These are phyloP conservation scores for Scheffersomyces ergatensis DNA, from an alignment of 805 yeast species.

Conservation along the genomic window DNA sequence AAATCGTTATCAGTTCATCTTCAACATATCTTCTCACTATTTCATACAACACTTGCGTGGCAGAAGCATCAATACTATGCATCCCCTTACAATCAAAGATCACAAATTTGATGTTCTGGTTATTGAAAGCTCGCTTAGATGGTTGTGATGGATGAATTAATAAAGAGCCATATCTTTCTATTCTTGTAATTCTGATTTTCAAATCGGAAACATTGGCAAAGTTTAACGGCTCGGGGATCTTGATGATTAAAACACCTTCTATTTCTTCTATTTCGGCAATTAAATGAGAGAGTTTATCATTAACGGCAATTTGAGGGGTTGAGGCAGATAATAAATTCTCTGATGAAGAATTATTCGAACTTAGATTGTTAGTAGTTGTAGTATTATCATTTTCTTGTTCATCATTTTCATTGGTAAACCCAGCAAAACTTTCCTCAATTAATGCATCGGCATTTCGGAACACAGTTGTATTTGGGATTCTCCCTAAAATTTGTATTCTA, in stretches of 20 bases:
- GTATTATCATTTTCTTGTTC: too few relatives aligned
- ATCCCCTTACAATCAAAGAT: constrained; percentile 79
- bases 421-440: constrained; percentile 32
- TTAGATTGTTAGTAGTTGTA: constrained; percentile 8
- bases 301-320: neutral
- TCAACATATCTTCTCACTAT: constrained; percentile 52
- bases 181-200: constrained; percentile 59
- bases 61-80: constrained; percentile 77
- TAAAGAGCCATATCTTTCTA: constrained; percentile 76
- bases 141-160: constrained; percentile 76
- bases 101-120: constrained; percentile 45
- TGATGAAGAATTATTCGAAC: neutral
- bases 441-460: constrained; percentile 73
- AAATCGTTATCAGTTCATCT: constrained; percentile 53
- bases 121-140: constrained; percentile 37
- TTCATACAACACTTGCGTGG: constrained; percentile 67
- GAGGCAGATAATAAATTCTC: neutral
- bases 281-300: constrained; percentile 10
- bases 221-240: constrained; percentile 84
- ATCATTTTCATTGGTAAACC: constrained; percentile 14
- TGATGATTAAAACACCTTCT: constrained; percentile 74
- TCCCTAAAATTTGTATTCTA: constrained; percentile 77
- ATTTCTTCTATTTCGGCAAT: constrained; percentile 42
- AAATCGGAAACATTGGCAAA: constrained; percentile 84
- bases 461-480: constrained; percentile 40